Evolutionary conservation across 352 stramenopile species (phyloP), one percentile per base, ranked within the genome.

Genomic region (Pythium myriotylum): DNA sequence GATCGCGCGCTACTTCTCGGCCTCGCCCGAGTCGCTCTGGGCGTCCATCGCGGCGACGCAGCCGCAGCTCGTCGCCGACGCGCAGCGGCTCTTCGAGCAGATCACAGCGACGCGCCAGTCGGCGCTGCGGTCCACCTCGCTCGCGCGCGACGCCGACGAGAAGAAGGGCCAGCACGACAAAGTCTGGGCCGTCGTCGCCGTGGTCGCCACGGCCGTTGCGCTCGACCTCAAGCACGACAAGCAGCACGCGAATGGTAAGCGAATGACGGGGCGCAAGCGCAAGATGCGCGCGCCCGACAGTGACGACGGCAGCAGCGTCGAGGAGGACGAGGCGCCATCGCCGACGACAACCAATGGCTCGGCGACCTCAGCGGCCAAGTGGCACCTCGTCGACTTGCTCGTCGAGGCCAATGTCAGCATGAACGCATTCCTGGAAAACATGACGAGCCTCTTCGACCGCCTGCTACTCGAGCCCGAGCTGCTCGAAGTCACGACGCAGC

Each of bases 391-490:
- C 48, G 39, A 65, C 26, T 67, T 76, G 52, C 27, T 70, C 37
- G 50, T 75, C 22, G 53, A 88, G 24, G 70, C 77, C 8, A 72
- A 84, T 33, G 81, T 94, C 43, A 74, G 70, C 27, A 62, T 94
- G 23, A 72, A 72, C 26, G 69, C 73, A 41, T 93, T 95, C 51
- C 54, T 95, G 40, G 70, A 84, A 24, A 77, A 85, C 48, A 73
- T 93, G 20, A 85, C 84, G 50, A 89, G 80, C 62, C 77, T 94
- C 27, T 94, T 94, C 52, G 86, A 94, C 53, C 85, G 82, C 5
- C 55, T 95, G 32, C 59, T 94, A 47, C 61, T 95, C 48, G 70
- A 88, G 17, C 84, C 86, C 0, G 79, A 91, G 58, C 74, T 94
- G 19, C 60, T 93, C 35, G 66, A 77, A 16, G 76, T 87, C 51